Base-by-base conservation (phyloP, 257 asterid species). In the Leptodermis oblonga region DNA sequence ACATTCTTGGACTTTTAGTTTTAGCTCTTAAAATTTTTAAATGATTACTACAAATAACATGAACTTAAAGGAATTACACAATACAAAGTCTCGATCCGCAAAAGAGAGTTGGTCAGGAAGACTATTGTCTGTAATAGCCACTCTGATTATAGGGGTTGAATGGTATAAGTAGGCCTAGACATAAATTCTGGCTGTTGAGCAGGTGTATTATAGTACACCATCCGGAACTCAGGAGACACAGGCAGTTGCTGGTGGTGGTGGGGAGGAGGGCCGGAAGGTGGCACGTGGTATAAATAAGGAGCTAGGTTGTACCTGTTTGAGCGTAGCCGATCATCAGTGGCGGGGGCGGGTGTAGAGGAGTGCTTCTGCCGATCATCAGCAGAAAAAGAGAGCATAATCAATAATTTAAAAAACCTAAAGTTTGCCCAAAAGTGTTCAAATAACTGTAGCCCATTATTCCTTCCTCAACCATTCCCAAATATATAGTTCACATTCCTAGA, bases 101-200 rank as follows among this genome's bases (percentile, higher is more conserved):
- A 28, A 51, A n/a, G 28, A 61, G 36, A 63, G 58, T 68, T 15
- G 55, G 39, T 5, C 46, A 64, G 26, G 54, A 66, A 23, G 53
- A 74, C 82, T 73, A 86, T 66, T 88, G 92, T 68, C 90, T 70
- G 74, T 92, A 85, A 79, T 86, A 92, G 73, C 88, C 87, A 81
- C 92, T 81, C 79, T 85, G 91, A 74, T 82, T 90, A 90, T 42
- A 92, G 87, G 65, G 90, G 76, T 64, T 82, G 84, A 69, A 72
- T 75, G 4, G 91, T 81, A 80, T 90, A 92, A 31, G 98, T 95
- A 73, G 96, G 94, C 70, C 84, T 87, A 43, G 96, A 87, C 86
- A 86, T 79, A 30, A 89, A 79, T n/a, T 95, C 96, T 9, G 81
- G n/a, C n/a, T n/a, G 81, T 78, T 78, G 98, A 60, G 96, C 84